phyloP scores from a whole-genome alignment of 768 basidiomycete genomes.

The Collybia sordida region DNA sequence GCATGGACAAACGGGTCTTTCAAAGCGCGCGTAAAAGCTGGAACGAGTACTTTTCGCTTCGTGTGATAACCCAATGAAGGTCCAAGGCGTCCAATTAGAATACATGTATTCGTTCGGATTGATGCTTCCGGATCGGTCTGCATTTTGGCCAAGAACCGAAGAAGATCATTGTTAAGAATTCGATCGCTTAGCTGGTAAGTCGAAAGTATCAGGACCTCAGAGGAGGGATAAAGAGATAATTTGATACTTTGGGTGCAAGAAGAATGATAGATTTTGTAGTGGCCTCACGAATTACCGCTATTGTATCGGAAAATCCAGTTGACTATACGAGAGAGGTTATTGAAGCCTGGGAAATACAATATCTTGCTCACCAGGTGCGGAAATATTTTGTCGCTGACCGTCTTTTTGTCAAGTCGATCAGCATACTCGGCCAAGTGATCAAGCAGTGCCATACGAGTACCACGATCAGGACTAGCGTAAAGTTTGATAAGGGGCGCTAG shows the following conservation, averaged over 20 bases:
- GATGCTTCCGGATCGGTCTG: slow-evolving; percentile 93
- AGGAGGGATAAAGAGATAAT: not conserved
- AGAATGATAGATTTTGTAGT: slow-evolving; percentile 87
- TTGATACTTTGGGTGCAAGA: slow-evolving; percentile 76
- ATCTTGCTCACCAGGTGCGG: slow-evolving; percentile 73
- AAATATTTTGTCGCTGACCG: slow-evolving; percentile 87
- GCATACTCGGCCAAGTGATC: slow-evolving; percentile 83
- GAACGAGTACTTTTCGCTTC: slow-evolving; percentile 94
- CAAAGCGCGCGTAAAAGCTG: slow-evolving; percentile 86
- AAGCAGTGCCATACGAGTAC: slow-evolving; percentile 90
- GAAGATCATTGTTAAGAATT: slow-evolving; percentile 93
- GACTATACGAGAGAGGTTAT: slow-evolving; percentile 50
- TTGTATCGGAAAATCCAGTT: slow-evolving; percentile 94
- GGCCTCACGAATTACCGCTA: slow-evolving; percentile 91
- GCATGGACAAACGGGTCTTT: slow-evolving; percentile 93
- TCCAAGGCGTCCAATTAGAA: slow-evolving; percentile 89
- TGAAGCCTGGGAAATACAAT: not conserved
- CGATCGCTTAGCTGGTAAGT: slow-evolving; percentile 75
- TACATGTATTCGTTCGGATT: slow-evolving; percentile 96
- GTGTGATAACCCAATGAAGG: slow-evolving; percentile 85
- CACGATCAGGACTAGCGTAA: slow-evolving; percentile 88
- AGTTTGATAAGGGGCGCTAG: slow-evolving; percentile 81
- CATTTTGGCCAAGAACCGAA: slow-evolving; percentile 88
- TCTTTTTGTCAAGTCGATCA: slow-evolving; percentile 84
- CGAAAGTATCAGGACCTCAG: slow-evolving; percentile 3